These are phyloP conservation scores for Globisporangium parvum DNA, from an alignment of 352 stramenopile species.

Conservation along the genomic window DNA sequence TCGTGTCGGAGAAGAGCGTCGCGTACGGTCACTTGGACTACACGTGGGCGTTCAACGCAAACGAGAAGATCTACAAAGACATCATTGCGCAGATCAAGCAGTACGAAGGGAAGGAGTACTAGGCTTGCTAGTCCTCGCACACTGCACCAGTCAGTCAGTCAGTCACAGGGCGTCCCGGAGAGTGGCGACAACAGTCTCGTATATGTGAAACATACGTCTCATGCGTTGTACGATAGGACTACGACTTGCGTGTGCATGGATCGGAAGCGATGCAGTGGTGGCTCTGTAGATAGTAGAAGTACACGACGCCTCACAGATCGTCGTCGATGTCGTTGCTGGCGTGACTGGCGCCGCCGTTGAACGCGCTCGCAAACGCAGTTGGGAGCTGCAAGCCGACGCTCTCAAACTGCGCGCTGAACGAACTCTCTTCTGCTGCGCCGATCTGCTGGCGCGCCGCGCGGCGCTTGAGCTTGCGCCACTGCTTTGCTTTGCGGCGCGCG, in stretches of 20 bases:
- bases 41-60: conserved; percentile 58
- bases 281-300: no score
- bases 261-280: no score
- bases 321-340: no score
- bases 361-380: conserved; percentile 13
- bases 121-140: background rate
- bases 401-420: conserved; percentile 56
- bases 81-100: conserved; percentile 47
- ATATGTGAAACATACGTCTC: no score
- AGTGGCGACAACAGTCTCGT: no score
- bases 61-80: conserved; percentile 47
- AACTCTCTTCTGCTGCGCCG: conserved; percentile 37
- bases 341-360: no score
- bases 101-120: conserved; percentile 49
- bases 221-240: no score
- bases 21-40: conserved; percentile 67
- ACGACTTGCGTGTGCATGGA: no score
- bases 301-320: no score
- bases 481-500: conserved; percentile 60
- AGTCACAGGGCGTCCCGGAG: background rate
- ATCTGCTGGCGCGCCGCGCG: conserved; percentile 55
- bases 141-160: background rate
- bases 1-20: conserved; percentile 41
- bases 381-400: conserved; percentile 32
- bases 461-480: conserved; percentile 74